Evolutionary conservation across 768 basidiomycete genomes (phyloP).

Genomic region (Daedaleopsis sinensis): DNA sequence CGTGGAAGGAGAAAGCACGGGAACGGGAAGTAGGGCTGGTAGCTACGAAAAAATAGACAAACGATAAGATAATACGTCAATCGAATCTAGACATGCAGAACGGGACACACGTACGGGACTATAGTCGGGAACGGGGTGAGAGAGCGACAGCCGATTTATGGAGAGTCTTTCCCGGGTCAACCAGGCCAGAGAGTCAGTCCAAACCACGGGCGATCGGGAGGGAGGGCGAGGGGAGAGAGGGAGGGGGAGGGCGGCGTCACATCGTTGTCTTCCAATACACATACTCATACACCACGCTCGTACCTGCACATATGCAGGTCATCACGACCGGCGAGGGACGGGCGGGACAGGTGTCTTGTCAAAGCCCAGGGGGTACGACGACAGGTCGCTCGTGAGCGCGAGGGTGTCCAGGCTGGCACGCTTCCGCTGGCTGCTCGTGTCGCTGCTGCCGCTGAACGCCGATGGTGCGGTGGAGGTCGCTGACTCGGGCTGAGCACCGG

Average conservation of each 20-base stretch:
- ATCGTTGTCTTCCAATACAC: constrained; percentile 18
- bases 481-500: constrained; percentile 46
- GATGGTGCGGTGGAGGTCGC: constrained; percentile 31
- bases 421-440: constrained; percentile 47
- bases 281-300: constrained; percentile 23
- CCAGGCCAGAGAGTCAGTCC: constrained; percentile 23
- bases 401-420: constrained; percentile 87
- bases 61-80: constrained; percentile 21
- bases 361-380: constrained; percentile 82
- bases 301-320: not conserved
- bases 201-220: constrained; percentile 21
- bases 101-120: constrained; percentile 15
- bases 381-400: constrained; percentile 79
- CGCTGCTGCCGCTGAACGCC: constrained; percentile 28
- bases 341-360: constrained; percentile 39
- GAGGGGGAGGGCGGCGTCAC: constrained; percentile 2
- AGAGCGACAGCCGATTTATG: constrained; percentile 16
- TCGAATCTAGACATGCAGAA: constrained; percentile 5
- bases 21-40: not conserved
- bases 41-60: constrained; percentile 14
- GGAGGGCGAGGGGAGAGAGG: not conserved
- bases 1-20: constrained; percentile 1
- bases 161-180: constrained; percentile 25
- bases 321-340: constrained; percentile 11
- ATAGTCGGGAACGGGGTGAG: constrained; percentile 7